These are phyloP conservation scores for Candida xiaguanensis DNA, from an alignment of 805 yeast genomes.

Conservation along the genomic window DNA sequence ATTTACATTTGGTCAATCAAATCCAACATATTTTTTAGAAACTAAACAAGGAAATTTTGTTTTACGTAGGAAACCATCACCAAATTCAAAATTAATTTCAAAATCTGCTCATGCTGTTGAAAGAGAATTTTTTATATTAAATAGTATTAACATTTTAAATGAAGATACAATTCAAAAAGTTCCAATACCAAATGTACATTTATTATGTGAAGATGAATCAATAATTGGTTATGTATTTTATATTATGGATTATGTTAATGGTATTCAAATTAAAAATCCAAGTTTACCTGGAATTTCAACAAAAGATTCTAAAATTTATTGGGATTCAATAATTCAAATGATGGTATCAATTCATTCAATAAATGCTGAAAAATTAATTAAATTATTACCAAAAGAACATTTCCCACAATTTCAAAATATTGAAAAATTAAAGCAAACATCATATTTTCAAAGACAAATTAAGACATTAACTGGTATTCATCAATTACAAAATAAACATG, in stretches of 20 bases:
- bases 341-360: constrained; percentile 48
- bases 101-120: constrained; percentile 62
- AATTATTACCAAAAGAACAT: constrained; percentile 41
- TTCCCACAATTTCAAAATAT: constrained; percentile 39
- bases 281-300: constrained; percentile 34
- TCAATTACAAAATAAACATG: constrained; percentile 30
- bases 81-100: constrained; percentile 46
- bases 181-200: constrained; percentile 52
- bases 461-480: constrained; percentile 44
- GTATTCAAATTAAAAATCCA: constrained; percentile 54
- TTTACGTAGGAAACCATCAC: constrained; percentile 54
- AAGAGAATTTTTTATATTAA: constrained; percentile 52
- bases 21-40: constrained; percentile 52
- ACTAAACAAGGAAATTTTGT: constrained; percentile 43
- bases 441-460: constrained; percentile 54
- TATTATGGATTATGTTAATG: constrained; percentile 57
- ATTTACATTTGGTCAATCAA: constrained; percentile 61
- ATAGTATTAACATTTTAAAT: constrained; percentile 30
- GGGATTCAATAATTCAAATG: constrained; percentile 49
- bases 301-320: constrained; percentile 26
- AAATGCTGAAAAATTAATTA: constrained; percentile 39
- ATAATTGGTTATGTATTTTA: constrained; percentile 55
- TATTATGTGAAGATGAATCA: constrained; percentile 55
- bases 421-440: constrained; percentile 14
- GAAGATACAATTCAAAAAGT: constrained; percentile 22